Conservation (phyloP, 2,329 filamentous ascomycete species). For the Immersiporthe knoxdaviesiana region DNA sequence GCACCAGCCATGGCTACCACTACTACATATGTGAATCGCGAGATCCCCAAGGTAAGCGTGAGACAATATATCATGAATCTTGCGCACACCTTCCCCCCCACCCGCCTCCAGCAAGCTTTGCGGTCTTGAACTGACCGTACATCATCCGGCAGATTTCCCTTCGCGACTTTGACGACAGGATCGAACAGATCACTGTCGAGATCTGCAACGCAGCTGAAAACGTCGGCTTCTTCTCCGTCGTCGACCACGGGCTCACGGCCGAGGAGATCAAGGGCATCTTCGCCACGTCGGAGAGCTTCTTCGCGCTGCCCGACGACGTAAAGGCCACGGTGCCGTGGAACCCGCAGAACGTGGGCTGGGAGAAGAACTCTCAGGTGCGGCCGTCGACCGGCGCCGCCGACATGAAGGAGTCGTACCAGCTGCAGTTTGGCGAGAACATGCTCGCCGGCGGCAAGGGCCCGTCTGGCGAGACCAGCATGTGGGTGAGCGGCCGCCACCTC, state of each 20-base stretch:
- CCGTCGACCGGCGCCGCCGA: slow-evolving; percentile 59
- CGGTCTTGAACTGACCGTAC: background rate
- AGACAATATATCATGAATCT: too few species aligned
- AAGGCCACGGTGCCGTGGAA: slow-evolving; percentile 57
- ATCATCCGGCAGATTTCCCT: slow-evolving; percentile 59
- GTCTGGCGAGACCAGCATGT: slow-evolving; percentile 31
- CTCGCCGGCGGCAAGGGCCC: slow-evolving; percentile 30
- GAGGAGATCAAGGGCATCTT: slow-evolving; percentile 50
- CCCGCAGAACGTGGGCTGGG: slow-evolving; percentile 57
- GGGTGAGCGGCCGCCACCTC: slow-evolving; percentile 40
- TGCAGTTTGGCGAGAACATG: slow-evolving; percentile 52
- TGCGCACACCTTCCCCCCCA: too few species aligned
- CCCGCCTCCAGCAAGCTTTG: too few species aligned
- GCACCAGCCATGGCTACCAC: slow-evolving; percentile 21
- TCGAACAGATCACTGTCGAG: slow-evolving; percentile 56
- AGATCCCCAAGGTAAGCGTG: slow-evolving; percentile 28
- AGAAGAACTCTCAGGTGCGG: slow-evolving; percentile 58
- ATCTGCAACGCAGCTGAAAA: slow-evolving; percentile 59
- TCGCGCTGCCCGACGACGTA: slow-evolving; percentile 50
- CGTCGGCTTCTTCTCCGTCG: slow-evolving; percentile 61
- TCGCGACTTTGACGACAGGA: slow-evolving; percentile 53
- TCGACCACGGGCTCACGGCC: slow-evolving; percentile 49
- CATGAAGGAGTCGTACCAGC: slow-evolving; percentile 61
- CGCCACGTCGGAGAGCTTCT: slow-evolving; percentile 46
- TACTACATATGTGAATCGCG: slow-evolving; percentile 27